A percentile compares a stretch with the other conserved stretches of the same genome.
Evolutionary conservation across 2,329 filamentous ascomycete species (phyloP).

Genomic region (Mycosphaerella arachidis): DNA sequence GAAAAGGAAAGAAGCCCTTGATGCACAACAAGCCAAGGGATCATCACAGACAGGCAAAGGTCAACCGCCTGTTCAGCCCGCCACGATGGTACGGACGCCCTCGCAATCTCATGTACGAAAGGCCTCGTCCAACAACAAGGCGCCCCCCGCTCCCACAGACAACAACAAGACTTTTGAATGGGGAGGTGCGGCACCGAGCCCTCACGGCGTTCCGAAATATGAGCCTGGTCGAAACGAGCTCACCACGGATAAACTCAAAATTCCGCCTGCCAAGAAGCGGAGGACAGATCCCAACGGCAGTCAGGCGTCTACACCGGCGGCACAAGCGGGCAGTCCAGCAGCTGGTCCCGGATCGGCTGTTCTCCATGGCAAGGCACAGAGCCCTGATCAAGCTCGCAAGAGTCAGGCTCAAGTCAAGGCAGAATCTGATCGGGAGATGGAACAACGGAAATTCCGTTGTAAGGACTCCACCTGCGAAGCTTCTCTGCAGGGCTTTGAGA

Average conservation of each 20-base stretch:
- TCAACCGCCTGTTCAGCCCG: slow-evolving; percentile 9
- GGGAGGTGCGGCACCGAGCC: slow-evolving; percentile 30
- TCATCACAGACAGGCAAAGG: slow-evolving; percentile 11
- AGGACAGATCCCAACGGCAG: slow-evolving; percentile 43
- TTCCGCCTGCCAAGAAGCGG: slow-evolving; percentile 55
- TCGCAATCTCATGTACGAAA: slow-evolving; percentile 26
- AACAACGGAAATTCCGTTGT: slow-evolving; percentile 51
- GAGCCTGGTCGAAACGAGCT: slow-evolving; percentile 48
- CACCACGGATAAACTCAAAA: slow-evolving; percentile 53
- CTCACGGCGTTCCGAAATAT: slow-evolving; percentile 54
- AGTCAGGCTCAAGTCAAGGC: slow-evolving; percentile 31
- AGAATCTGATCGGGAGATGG: slow-evolving; percentile 40
- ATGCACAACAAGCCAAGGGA: slow-evolving; percentile 13
- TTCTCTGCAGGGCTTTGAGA: slow-evolving; percentile 52
- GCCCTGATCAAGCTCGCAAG: slow-evolving; percentile 46
- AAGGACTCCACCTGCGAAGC: slow-evolving; percentile 48
- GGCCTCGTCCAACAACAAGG: slow-evolving; percentile 23
- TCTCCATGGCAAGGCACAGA: slow-evolving; percentile 32
- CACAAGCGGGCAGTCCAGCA: slow-evolving; percentile 32
- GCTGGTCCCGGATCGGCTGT: slow-evolving; percentile 38
- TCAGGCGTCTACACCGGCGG: slow-evolving; percentile 39
- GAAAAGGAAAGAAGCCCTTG: slow-evolving; percentile 19
- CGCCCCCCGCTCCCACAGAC: slow-evolving; percentile 33
- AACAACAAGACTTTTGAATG: slow-evolving; percentile 32
- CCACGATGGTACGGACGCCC: slow-evolving; percentile 17